These are phyloP conservation scores for Apiotrichum sp. DNA, from an alignment of 1,284 basidiomycete species.

Conservation along the genomic window DNA sequence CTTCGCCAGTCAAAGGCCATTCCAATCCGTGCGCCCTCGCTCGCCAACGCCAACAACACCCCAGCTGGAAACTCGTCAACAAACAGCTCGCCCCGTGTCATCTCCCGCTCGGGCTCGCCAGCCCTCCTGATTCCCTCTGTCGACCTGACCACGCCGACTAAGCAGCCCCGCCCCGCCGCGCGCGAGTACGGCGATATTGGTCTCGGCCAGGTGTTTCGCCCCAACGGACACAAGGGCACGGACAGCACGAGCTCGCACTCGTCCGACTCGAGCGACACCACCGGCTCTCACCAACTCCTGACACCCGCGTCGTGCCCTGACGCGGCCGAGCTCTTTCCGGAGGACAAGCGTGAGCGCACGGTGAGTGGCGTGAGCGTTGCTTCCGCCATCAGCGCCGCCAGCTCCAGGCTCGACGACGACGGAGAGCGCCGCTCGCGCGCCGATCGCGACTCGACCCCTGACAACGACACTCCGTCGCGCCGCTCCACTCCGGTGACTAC, in stretches of 20 bases:
- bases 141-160: slow-evolving; percentile 1
- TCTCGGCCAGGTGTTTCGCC: neutral
- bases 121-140: slow-evolving; percentile 24
- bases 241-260: slow-evolving; percentile 25
- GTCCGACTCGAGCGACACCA: slow-evolving; percentile 29
- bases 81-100: neutral
- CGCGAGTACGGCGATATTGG: slow-evolving; percentile 2
- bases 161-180: neutral
- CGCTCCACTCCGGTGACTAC: slow-evolving; percentile 5
- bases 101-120: slow-evolving; percentile 14
- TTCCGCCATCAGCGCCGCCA: no score
- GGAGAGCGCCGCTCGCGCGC: slow-evolving; percentile 2
- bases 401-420: slow-evolving; percentile 8
- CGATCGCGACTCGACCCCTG: slow-evolving; percentile 6
- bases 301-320: slow-evolving; percentile 38
- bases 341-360: slow-evolving; percentile 7
- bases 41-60: slow-evolving; percentile 22
- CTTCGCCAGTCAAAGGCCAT: slow-evolving; percentile 39
- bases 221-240: slow-evolving; percentile 13
- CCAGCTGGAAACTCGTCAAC: slow-evolving; percentile 29
- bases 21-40: slow-evolving; percentile 42
- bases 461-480: slow-evolving; percentile 7
- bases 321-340: slow-evolving; percentile 32
- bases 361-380: neutral
- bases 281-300: slow-evolving; percentile 31